Evolutionary conservation across 2,329 filamentous ascomycete genomes (phyloP).

Genomic region (Hymenoscyphus infarciens): DNA sequence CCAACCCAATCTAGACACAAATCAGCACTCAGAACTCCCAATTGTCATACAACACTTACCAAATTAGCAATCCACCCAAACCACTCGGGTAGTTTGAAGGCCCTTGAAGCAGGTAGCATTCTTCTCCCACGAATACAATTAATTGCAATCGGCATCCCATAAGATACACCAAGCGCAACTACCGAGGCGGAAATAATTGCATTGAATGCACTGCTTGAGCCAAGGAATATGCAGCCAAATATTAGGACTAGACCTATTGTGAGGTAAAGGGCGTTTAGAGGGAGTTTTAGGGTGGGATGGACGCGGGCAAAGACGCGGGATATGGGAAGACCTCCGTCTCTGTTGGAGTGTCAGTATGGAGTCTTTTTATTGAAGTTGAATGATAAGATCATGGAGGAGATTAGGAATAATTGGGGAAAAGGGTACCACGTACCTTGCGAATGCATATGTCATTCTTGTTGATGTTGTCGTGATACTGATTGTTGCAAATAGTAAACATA

Average conservation of each 20-base stretch:
- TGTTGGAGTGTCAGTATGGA: neutral
- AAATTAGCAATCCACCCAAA: constrained; percentile 59
- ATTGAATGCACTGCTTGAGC: constrained; percentile 64
- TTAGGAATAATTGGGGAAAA: constrained; percentile 44
- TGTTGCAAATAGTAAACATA: constrained; percentile 62
- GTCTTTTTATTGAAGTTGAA: no score
- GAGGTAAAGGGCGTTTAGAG: constrained; percentile 62
- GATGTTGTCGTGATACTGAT: constrained; percentile 64
- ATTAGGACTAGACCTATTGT: constrained; percentile 59
- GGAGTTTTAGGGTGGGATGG: constrained; percentile 58
- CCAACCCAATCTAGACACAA: constrained; percentile 43
- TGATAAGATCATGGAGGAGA: neutral
- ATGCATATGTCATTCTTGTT: constrained; percentile 64
- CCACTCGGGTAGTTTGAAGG: constrained; percentile 52
- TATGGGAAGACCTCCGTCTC: neutral
- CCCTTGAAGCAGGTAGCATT: constrained; percentile 56
- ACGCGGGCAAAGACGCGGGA: constrained; percentile 50
- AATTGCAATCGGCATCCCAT: constrained; percentile 68
- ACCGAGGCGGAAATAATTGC: constrained; percentile 69
- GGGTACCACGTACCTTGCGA: constrained; percentile 55
- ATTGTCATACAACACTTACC: constrained; percentile 36
- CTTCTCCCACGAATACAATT: constrained; percentile 64
- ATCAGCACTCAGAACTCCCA: constrained; percentile 13
- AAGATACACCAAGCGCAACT: constrained; percentile 67
- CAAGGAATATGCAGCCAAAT: constrained; percentile 67